Evolutionary conservation across 169 alveolate species (phyloP).

Genomic region (Eimeria sp.): DNA sequence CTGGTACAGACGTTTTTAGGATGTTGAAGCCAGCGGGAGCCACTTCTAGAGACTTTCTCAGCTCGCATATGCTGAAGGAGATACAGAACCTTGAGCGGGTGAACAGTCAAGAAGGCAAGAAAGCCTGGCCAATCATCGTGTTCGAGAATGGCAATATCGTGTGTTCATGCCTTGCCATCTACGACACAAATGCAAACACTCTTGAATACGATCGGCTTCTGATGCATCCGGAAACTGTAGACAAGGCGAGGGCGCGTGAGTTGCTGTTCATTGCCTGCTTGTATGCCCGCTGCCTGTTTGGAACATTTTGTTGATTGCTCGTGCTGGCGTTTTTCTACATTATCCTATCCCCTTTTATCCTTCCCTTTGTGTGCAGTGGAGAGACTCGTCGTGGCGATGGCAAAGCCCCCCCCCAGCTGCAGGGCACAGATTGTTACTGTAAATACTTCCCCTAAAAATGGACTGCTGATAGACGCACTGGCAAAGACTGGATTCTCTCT

Average conservation of each 20-base stretch:
- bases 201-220: neutral
- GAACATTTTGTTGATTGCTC: neutral
- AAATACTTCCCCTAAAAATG: neutral
- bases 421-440: neutral
- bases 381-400: neutral
- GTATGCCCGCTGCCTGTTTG: no score
- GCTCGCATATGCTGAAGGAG: neutral
- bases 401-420: neutral
- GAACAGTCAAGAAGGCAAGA: neutral
- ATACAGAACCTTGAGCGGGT: neutral
- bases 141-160: neutral
- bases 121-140: conserved; percentile 1
- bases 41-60: neutral
- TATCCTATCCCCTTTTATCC: neutral
- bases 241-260: neutral
- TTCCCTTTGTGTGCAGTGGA: neutral
- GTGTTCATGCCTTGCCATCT: neutral
- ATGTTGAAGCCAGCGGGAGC: neutral
- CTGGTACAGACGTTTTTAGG: neutral
- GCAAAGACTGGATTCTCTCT: neutral
- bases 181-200: neutral
- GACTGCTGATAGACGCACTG: neutral
- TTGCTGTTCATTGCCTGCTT: neutral
- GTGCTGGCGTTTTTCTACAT: neutral
- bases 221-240: neutral